phyloP scores from a whole-genome alignment of 1,284 basidiomycete genomes.

The Bondarzewia mesenterica region DNA sequence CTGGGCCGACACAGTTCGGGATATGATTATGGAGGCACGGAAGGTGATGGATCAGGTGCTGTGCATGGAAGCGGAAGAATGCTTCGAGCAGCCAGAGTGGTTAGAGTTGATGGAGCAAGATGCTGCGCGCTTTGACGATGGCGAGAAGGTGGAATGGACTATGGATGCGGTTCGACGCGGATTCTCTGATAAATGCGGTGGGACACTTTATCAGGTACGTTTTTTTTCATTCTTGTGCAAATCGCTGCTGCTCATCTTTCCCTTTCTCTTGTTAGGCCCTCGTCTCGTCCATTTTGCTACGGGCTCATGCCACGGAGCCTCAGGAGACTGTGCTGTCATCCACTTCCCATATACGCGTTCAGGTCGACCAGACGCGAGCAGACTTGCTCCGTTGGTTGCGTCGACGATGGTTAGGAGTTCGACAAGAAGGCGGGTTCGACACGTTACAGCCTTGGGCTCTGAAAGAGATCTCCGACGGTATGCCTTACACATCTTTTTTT shows the following conservation, averaged over 20 bases:
- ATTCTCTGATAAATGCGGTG: constrained; percentile 53
- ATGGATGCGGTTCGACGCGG: constrained; percentile 59
- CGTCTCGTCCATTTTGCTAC: constrained; percentile 66
- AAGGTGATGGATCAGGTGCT: constrained; percentile 55
- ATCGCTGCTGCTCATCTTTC: constrained; percentile 1
- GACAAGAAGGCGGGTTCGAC: constrained; percentile 76
- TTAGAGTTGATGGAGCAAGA: constrained; percentile 62
- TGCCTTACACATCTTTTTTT: constrained; percentile 21
- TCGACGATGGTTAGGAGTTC: constrained; percentile 69
- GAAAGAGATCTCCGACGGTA: constrained; percentile 82
- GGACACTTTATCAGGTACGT: constrained; percentile 65
- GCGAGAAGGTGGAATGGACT: constrained; percentile 62
- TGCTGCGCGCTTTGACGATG: constrained; percentile 66
- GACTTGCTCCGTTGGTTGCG: constrained; percentile 63
- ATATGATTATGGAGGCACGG: constrained; percentile 56
- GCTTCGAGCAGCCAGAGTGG: constrained; percentile 66
- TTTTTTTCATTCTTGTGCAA: neutral
- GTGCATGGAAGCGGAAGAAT: constrained; percentile 48
- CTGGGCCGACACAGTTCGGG: constrained; percentile 60
- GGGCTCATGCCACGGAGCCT: constrained; percentile 53
- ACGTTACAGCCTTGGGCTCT: constrained; percentile 77
- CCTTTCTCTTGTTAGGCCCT: constrained; percentile 41
- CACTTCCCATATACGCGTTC: constrained; percentile 56
- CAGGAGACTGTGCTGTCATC: constrained; percentile 53
- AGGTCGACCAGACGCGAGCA: constrained; percentile 65